Evolutionary conservation across 2,329 filamentous ascomycete genomes (phyloP).

Genomic region (Talaromyces islandicus): DNA sequence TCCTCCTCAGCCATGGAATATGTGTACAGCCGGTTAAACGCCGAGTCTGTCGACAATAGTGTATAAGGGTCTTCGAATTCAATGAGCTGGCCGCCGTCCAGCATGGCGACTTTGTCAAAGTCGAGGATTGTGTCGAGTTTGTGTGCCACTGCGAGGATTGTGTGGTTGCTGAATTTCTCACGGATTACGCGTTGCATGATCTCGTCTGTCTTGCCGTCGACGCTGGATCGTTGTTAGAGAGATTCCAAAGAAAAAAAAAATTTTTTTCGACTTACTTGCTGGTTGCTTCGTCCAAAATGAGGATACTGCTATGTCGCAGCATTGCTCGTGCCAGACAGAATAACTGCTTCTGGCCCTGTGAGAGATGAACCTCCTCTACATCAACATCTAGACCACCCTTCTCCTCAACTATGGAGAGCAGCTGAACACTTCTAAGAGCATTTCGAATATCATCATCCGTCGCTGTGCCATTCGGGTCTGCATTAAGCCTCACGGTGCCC

Average conservation of each 20-base stretch:
- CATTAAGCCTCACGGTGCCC: slow-evolving; percentile 34
- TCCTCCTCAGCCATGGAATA: slow-evolving; percentile 12
- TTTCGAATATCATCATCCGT: slow-evolving; percentile 29
- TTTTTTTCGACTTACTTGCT: slow-evolving; percentile 28
- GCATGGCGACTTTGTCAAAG: slow-evolving; percentile 32
- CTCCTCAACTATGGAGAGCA: slow-evolving; percentile 30
- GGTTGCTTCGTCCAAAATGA: slow-evolving; percentile 41
- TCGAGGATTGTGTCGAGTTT: slow-evolving; percentile 44
- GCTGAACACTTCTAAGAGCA: slow-evolving; percentile 33
- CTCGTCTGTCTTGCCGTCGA: slow-evolving; percentile 54
- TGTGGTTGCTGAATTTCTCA: slow-evolving; percentile 49
- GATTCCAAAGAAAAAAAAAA: not conserved
- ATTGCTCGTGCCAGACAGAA: slow-evolving; percentile 59
- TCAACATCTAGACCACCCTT: slow-evolving; percentile 35
- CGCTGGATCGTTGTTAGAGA: slow-evolving; percentile 26
- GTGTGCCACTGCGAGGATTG: slow-evolving; percentile 55
- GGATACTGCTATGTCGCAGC: slow-evolving; percentile 40
- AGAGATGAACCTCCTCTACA: slow-evolving; percentile 47
- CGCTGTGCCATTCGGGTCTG: slow-evolving; percentile 29
- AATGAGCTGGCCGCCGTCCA: slow-evolving; percentile 29
- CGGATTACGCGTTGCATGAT: slow-evolving; percentile 53
- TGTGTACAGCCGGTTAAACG: slow-evolving; percentile 31
- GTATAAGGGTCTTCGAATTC: slow-evolving; percentile 31
- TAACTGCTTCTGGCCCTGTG: slow-evolving; percentile 58
- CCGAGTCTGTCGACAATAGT: slow-evolving; percentile 31